These are phyloP conservation scores for Anisogramma anomala DNA, from an alignment of 2,329 filamentous ascomycete genomes.

Conservation along the genomic window DNA sequence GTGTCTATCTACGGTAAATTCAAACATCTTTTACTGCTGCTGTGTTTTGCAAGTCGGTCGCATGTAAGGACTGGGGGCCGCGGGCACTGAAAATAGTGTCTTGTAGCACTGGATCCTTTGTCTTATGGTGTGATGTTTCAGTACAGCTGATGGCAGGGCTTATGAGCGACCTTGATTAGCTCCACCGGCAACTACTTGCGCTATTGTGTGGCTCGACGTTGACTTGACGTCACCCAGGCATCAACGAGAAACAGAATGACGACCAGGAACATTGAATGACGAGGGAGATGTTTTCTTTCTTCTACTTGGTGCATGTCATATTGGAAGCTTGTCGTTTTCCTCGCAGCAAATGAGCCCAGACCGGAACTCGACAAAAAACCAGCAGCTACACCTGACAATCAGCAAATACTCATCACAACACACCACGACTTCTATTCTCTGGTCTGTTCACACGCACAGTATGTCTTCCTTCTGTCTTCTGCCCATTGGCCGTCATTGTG, in stretches of 20 bases:
- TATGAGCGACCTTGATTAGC: too few species aligned
- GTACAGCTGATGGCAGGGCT: too few species aligned
- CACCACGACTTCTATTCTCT: not conserved
- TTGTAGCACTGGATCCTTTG: too few species aligned
- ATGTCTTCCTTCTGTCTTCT: conserved; percentile 6
- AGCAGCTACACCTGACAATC: not conserved
- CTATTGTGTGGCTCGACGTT: not conserved
- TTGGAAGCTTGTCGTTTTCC: not conserved
- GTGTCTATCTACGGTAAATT: too few species aligned
- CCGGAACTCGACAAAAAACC: not conserved
- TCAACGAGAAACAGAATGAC: not conserved
- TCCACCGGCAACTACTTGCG: too few species aligned
- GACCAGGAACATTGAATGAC: not conserved
- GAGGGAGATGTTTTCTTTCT: not conserved
- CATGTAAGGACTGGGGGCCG: too few species aligned
- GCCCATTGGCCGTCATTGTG: not conserved
- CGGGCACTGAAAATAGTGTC: too few species aligned
- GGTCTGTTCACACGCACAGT: not conserved
- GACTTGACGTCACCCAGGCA: conserved; percentile 7
- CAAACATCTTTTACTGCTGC: too few species aligned
- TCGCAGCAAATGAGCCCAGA: too few species aligned
- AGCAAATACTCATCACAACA: not conserved
- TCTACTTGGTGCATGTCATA: not conserved
- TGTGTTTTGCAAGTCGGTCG: too few species aligned
- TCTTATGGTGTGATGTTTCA: too few species aligned